Percentiles rank a stretch among this genome's conserved stretches.
These are phyloP conservation scores for Warburgia ugandensis DNA, from an alignment of 164 flowering plant genomes.

Conservation along the genomic window DNA sequence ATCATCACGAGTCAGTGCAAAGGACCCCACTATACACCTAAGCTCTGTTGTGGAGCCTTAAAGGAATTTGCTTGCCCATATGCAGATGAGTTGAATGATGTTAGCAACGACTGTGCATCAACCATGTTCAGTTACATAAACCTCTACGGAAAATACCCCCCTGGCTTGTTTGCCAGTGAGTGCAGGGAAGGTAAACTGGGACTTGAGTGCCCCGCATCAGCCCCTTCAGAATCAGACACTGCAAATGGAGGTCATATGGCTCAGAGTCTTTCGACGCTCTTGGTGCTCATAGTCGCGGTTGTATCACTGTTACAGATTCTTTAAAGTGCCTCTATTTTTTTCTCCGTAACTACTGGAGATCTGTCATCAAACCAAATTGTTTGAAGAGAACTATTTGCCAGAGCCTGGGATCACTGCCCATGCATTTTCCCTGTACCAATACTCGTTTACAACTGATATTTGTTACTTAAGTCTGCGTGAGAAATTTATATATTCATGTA, in stretches of 20 bases:
- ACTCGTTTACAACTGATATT: too few relatives aligned
- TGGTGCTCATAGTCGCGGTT: background rate
- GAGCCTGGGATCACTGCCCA: too few relatives aligned
- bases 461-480: too few relatives aligned
- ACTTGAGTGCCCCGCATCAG: conserved; percentile 23
- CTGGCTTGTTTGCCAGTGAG: conserved; percentile 37
- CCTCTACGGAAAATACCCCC: conserved; percentile 30
- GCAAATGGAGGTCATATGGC: conserved; percentile 5
- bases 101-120: conserved; percentile 33
- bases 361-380: too few relatives aligned
- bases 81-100: conserved; percentile 24
- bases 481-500: too few relatives aligned
- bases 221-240: background rate
- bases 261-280: background rate
- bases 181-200: conserved; percentile 29
- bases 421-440: too few relatives aligned
- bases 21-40: conserved; percentile 36
- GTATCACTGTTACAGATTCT: background rate
- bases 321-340: too few relatives aligned
- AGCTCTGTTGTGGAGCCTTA: conserved; percentile 33
- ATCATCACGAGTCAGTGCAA: conserved; percentile 52
- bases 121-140: conserved; percentile 47
- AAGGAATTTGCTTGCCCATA: conserved; percentile 41
- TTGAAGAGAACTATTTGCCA: too few relatives aligned
- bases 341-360: too few relatives aligned